phyloP scores from a whole-genome alignment of 805 yeast species.

The Grigorovia transvaalensis region DNA sequence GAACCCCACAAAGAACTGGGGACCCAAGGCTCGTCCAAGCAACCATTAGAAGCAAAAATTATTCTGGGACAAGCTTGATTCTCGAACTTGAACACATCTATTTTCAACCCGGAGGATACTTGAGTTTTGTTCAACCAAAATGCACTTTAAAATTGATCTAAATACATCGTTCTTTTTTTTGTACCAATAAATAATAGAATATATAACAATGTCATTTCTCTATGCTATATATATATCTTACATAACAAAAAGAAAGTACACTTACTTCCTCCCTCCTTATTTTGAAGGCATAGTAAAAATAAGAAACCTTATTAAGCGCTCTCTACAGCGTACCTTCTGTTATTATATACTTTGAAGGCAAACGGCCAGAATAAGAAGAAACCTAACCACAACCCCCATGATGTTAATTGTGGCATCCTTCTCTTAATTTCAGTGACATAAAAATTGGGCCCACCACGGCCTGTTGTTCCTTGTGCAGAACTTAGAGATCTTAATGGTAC shows the following conservation, averaged over 20 bases:
- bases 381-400: constrained; percentile 14
- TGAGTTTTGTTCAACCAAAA: too few relatives aligned
- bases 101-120: too few relatives aligned
- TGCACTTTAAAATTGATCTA: not conserved
- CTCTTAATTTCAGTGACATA: constrained; percentile 18
- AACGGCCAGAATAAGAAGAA: constrained; percentile 24
- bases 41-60: not conserved
- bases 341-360: constrained; percentile 5
- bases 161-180: not conserved
- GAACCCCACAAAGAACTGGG: constrained; percentile 94
- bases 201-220: not conserved
- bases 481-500: not conserved
- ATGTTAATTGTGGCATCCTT: constrained; percentile 11
- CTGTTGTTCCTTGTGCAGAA: not conserved
- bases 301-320: not conserved
- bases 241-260: not conserved
- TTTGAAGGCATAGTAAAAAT: not conserved
- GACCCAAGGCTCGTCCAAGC: constrained; percentile 78
- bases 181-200: not conserved
- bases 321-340: not conserved
- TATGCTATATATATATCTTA: not conserved
- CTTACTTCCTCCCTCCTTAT: not conserved
- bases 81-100: too few relatives aligned
- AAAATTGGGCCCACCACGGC: constrained; percentile 13
- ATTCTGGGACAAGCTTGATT: too few relatives aligned